These are phyloP conservation scores for Neoconidiobolus thromboides DNA, from an alignment of 371 early-diverging fungal genomes.

Conservation along the genomic window DNA sequence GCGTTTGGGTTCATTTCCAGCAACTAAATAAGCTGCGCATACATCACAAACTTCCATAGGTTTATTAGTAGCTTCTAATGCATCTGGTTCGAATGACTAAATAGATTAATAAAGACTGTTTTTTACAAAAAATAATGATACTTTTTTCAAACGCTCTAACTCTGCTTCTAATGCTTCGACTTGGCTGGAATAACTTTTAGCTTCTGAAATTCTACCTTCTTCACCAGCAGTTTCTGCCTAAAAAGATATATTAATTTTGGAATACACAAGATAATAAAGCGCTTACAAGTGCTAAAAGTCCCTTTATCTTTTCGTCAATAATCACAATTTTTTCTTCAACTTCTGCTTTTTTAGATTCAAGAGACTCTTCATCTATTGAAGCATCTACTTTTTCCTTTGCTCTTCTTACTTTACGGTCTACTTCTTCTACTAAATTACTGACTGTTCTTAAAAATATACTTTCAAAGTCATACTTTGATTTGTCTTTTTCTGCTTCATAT, in stretches of 20 bases:
- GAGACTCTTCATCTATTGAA: neutral
- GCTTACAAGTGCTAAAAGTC: slow-evolving; percentile 33
- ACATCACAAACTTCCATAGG: slow-evolving; percentile 73
- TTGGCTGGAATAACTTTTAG: slow-evolving; percentile 32
- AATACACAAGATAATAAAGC: neutral
- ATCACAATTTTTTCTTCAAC: slow-evolving; percentile 58
- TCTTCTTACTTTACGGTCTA: slow-evolving; percentile 52
- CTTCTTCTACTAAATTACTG: slow-evolving; percentile 42
- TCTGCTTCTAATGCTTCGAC: slow-evolving; percentile 46
- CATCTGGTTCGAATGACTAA: neutral
- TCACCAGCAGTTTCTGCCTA: slow-evolving; percentile 53
- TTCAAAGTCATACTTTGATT: slow-evolving; percentile 51
- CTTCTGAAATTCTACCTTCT: slow-evolving; percentile 62
- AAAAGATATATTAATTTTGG: neutral
- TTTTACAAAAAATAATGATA: slow-evolving; percentile 10
- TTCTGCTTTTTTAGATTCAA: slow-evolving; percentile 35
- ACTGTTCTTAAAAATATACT: slow-evolving; percentile 51
- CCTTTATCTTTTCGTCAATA: slow-evolving; percentile 68
- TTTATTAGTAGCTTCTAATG: slow-evolving; percentile 31
- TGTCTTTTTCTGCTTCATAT: slow-evolving; percentile 43
- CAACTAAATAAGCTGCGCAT: slow-evolving; percentile 75
- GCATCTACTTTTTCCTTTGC: slow-evolving; percentile 53
- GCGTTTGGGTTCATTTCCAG: slow-evolving; percentile 58
- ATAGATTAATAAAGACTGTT: neutral
- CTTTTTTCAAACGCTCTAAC: slow-evolving; percentile 33